Base-by-base conservation (phyloP, 257 asterid species). In the Ocimum tenuiflorum region DNA sequence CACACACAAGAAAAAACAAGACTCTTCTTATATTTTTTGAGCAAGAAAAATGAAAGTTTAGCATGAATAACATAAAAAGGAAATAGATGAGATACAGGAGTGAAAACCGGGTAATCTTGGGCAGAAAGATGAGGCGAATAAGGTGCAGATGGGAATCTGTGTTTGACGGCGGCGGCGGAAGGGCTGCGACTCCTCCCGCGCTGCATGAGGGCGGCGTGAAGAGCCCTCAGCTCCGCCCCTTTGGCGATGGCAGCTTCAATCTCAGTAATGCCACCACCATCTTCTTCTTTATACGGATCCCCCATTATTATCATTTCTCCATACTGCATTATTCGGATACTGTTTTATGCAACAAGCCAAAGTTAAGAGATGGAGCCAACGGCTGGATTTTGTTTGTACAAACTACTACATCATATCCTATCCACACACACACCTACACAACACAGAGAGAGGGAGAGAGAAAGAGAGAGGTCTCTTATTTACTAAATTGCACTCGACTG, bases 31-130 rank as follows among this genome's bases (percentile, higher is more conserved):
- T 24, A 1, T 24, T 24, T 24, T 24, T 24, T 24, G 1, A 36
- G 12, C 8, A 36, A 11, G 13, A 20, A 49, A 49, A 17, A 0
- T 6, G 4, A 17, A 50, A 23, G 6, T 19, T 19, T 24, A 48
- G 54, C 54, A 48, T 0, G 54, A 48, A 47, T 6, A n/a, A 45
- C 5, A 14, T 1, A 24, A 15, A 8, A 29, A 48, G 38, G 35
- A 60, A 15, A 29, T 47, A 22, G 23, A 6, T 15, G 79, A 86
- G n/a, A 82, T 70, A 91, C 98, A 12, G 96, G 96, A 42, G 96
- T 89, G 41, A 91, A 91, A 81, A 89, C 90, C 15, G 96, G 96
- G 78, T 89, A 91, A 68, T 91, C 98, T 47, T 85, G 96, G 0
- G 98, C 86, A 12, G 95, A 86, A 6, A 91, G 86, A 48, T 72